Base-by-base conservation (phyloP, 2,329 filamentous ascomycete genomes). In the Leptodontidium sp. region DNA sequence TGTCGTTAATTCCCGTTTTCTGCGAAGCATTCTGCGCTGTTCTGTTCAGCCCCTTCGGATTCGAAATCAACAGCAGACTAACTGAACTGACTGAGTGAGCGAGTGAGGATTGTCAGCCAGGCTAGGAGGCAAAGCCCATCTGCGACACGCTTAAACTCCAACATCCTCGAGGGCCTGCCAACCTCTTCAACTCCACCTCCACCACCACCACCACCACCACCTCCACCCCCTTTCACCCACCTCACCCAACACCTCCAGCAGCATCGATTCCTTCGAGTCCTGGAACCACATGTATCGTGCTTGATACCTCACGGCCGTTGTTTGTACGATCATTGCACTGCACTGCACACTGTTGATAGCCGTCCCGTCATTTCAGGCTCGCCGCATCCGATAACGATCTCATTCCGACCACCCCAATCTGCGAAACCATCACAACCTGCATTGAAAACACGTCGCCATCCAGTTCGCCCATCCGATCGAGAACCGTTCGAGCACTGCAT, bases 351-450 rank as follows among this genome's bases (percentile, higher is more conserved):
- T 40, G 32, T 43, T 49, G 24, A 50, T 53, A 61, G 35, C 58
- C 64, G 49, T 47, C 57, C 32, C 52, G 40, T 52, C 38, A 21
- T 53, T 47, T 29, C 57, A 70, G 69, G 71, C 72, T 71, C 70
- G 68, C 74, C 67, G 74, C 75, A 73, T 73, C 70, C 69, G 64
- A 73, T 66, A 65, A 64, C 69, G 24, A 61, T 68, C 67, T 17
- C 24, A 63, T 65, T 47, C 55, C 55, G n/a, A 43, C 64, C 64
- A 47, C 65, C 66, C 70, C 71, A 64, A 65, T 67, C 38, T 49
- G 68, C 68, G 69, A 70, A 59, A 67, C 35, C 70, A 73, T 72
- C 71, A 55, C 67, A 58, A 70, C 58, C 66, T 68, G 61, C 69
- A 64, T 63, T 64, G 61, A 65, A 68, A 58, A 65, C 61, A 64